Conservation (phyloP, 257 asterid species). For the Gentiana macrophylla region DNA sequence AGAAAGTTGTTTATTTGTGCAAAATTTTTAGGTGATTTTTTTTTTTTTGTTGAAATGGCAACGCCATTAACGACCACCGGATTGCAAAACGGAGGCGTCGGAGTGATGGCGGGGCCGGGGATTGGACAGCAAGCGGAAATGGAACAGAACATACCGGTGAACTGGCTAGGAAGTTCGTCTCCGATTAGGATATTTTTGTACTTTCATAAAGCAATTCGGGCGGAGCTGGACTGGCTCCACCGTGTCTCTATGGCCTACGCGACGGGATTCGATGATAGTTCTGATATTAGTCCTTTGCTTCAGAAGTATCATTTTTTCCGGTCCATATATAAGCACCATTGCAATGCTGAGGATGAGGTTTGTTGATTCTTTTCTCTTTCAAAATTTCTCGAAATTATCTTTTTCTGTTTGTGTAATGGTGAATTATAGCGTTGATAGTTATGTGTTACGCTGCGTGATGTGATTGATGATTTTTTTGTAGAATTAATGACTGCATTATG, state of each 20-base stretch:
- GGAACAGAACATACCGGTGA: slow-evolving; percentile 23
- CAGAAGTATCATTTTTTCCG: slow-evolving; percentile 58
- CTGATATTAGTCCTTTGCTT: slow-evolving; percentile 52
- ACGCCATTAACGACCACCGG: slow-evolving; percentile 56
- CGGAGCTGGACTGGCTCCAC: slow-evolving; percentile 67
- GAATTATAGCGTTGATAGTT: too few species aligned
- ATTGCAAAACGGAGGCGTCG: slow-evolving; percentile 43
- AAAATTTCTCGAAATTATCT: too few species aligned
- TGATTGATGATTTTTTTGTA: too few species aligned
- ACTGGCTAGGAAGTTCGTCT: slow-evolving; percentile 33
- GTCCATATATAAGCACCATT: slow-evolving; percentile 81
- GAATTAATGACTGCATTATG: neutral
- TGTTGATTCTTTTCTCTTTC: neutral
- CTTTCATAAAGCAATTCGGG: slow-evolving; percentile 75
- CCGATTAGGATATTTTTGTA: slow-evolving; percentile 74
- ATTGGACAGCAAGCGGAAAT: slow-evolving; percentile 8
- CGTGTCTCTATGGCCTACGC: slow-evolving; percentile 59
- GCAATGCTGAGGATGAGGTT: slow-evolving; percentile 95
- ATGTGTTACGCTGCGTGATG: too few species aligned
- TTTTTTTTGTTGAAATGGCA: slow-evolving; percentile 20
- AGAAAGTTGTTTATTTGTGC: neutral
- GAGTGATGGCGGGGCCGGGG: slow-evolving; percentile 26
- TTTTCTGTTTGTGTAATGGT: too few species aligned
- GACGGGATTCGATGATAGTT: slow-evolving; percentile 25
- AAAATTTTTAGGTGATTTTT: neutral